Conservation (phyloP, 2,329 filamentous ascomycete genomes). For the Claviceps pusilla region DNA sequence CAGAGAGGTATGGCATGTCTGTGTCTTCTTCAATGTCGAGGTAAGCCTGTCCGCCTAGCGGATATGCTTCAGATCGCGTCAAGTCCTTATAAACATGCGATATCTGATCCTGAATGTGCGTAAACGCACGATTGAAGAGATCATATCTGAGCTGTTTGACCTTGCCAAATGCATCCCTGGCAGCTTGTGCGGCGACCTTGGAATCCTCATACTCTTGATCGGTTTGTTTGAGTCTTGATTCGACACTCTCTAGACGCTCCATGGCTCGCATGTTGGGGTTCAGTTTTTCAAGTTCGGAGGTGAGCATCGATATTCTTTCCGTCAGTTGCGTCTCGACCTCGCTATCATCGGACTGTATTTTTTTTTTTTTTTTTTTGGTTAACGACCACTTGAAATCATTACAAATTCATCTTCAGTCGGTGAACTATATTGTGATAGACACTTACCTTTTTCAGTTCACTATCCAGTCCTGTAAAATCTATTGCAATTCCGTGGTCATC, state of each 20-base stretch:
- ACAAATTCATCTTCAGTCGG: not conserved
- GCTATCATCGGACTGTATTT: conserved; percentile 52
- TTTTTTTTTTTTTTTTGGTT: conserved; percentile 10
- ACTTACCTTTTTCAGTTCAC: conserved; percentile 64
- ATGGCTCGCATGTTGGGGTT: conserved; percentile 94
- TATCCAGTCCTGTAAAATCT: conserved; percentile 68
- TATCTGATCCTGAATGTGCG: conserved; percentile 90
- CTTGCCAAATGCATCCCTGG: conserved; percentile 69
- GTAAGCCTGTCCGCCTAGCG: conserved; percentile 77
- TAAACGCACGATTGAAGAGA: conserved; percentile 88
- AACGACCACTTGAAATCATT: conserved; percentile 9
- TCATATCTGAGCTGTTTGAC: conserved; percentile 73
- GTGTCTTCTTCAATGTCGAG: conserved; percentile 86
- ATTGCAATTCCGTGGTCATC: conserved; percentile 87
- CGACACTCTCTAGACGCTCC: conserved; percentile 76
- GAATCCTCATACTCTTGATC: conserved; percentile 84
- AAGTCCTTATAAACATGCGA: conserved; percentile 88
- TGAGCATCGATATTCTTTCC: conserved; percentile 61
- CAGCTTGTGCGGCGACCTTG: conserved; percentile 54
- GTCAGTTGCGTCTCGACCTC: conserved; percentile 61
- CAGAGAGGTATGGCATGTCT: conserved; percentile 89
- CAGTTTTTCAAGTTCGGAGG: conserved; percentile 75
- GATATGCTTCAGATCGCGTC: conserved; percentile 78
- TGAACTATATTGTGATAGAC: not conserved
- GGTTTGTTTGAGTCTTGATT: conserved; percentile 65